Percentiles rank a stretch among this genome's conserved stretches.
These are phyloP conservation scores for Aegilops speltoides DNA, from an alignment of 176 grass and related monocot species.

Conservation along the genomic window DNA sequence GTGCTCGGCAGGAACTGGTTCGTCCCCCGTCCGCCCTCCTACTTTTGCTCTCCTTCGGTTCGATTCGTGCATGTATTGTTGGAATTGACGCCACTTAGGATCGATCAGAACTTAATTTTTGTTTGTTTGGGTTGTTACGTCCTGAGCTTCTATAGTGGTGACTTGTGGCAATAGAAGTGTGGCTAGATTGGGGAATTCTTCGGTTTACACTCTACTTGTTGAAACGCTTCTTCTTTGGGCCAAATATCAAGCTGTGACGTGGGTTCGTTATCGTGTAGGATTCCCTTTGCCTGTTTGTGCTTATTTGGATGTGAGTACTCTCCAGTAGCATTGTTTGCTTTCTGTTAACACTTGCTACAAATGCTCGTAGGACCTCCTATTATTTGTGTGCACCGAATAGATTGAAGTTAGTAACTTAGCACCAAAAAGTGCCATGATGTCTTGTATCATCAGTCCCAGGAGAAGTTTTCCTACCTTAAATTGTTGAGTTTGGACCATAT, in stretches of 20 bases:
- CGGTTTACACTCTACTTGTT: not conserved
- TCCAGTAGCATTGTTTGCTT: not conserved
- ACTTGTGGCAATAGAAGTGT: not conserved
- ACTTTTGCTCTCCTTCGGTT: not conserved
- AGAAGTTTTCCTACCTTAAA: not conserved
- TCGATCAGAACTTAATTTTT: not conserved
- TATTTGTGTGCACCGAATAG: not conserved
- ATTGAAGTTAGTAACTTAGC: not conserved
- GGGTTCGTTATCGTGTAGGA: not conserved
- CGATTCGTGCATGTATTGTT: not conserved
- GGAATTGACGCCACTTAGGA: not conserved
- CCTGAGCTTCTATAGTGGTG: not conserved
- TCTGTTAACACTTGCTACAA: not conserved
- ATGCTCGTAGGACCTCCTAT: constrained; percentile 15
- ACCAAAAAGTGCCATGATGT: not conserved
- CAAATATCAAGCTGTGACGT: not conserved
- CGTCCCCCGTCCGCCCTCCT: not conserved
- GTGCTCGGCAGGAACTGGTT: constrained; percentile 98
- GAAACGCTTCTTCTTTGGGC: not conserved
- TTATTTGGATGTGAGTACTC: not conserved
- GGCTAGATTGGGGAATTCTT: not conserved
- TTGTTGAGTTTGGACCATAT: not conserved
- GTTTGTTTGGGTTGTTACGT: not conserved
- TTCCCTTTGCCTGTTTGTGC: not conserved
- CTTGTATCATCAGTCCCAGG: not conserved